These are phyloP conservation scores for Jasminum sambac DNA, from an alignment of 257 asterid species.

Conservation along the genomic window DNA sequence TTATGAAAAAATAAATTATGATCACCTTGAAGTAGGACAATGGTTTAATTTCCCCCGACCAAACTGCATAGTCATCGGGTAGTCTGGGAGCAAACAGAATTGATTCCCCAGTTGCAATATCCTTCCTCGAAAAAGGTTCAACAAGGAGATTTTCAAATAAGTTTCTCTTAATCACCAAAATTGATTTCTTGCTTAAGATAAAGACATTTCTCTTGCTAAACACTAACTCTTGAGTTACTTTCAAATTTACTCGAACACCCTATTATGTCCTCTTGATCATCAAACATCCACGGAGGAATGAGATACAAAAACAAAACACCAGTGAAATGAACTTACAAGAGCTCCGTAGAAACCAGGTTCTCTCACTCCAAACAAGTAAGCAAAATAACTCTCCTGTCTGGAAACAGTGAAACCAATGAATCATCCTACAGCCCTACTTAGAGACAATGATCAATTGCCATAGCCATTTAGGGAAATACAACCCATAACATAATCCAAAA, in stretches of 20 bases:
- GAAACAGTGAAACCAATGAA: constrained; percentile 24
- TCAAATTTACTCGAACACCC: too few relatives aligned
- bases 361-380: constrained; percentile 93
- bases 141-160: constrained; percentile 18
- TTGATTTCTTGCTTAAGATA: neutral
- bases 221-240: neutral
- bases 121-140: constrained; percentile 48
- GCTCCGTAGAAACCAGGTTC: constrained; percentile 98
- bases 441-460: neutral
- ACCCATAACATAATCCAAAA: neutral
- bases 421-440: constrained; percentile 16
- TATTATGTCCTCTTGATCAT: constrained; percentile 7
- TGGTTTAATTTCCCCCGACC: constrained; percentile 93
- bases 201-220: neutral
- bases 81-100: constrained; percentile 87
- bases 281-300: constrained; percentile 10
- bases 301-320: constrained; percentile 13
- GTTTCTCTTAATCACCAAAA: constrained; percentile 12
- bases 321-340: constrained; percentile 58
- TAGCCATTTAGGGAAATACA: neutral
- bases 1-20: neutral
- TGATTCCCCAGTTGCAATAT: constrained; percentile 76
- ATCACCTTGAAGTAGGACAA: constrained; percentile 75
- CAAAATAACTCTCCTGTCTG: constrained; percentile 98
- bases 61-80: constrained; percentile 82